These are phyloP conservation scores for Trichoderma sp. DNA, from an alignment of 2,329 filamentous ascomycete genomes.

Conservation along the genomic window DNA sequence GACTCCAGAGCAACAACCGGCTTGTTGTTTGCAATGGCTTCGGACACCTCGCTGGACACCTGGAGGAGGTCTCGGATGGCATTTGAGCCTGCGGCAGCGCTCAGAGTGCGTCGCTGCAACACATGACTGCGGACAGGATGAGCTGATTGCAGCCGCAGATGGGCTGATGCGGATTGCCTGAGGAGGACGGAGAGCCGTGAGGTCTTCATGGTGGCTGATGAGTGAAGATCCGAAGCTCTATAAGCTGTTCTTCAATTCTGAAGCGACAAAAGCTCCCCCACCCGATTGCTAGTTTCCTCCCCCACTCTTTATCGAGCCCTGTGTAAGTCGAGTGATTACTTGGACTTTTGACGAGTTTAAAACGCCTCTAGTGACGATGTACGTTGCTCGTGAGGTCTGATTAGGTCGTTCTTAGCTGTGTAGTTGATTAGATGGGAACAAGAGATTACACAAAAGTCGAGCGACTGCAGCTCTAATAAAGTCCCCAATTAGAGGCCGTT, in stretches of 20 bases:
- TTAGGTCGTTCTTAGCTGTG: not conserved
- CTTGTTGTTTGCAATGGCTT: constrained; percentile 68
- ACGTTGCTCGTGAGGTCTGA: not conserved
- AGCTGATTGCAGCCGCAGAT: not conserved
- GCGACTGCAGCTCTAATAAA: not conserved
- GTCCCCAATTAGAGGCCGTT: not conserved
- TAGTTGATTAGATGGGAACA: not conserved
- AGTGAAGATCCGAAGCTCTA: not conserved
- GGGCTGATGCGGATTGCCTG: not conserved
- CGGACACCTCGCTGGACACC: constrained; percentile 77
- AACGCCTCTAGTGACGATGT: not conserved
- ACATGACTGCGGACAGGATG: not conserved
- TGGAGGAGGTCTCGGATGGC: constrained; percentile 48
- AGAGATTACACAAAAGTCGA: not conserved
- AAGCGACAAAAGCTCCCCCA: not conserved
- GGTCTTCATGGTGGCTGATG: constrained; percentile 11
- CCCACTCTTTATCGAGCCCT: constrained; percentile 11
- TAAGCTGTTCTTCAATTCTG: not conserved
- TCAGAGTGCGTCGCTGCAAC: constrained; percentile 9
- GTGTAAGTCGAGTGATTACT: not conserved
- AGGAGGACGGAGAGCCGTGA: constrained; percentile 12
- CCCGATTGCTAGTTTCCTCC: not conserved
- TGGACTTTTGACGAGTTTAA: not conserved
- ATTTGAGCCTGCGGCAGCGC: constrained; percentile 27
- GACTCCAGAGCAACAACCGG: constrained; percentile 92